A percentile compares a stretch with the other conserved stretches of the same genome.
Conservation (phyloP, 345 rosid genomes). For the Ceriops decandra region DNA sequence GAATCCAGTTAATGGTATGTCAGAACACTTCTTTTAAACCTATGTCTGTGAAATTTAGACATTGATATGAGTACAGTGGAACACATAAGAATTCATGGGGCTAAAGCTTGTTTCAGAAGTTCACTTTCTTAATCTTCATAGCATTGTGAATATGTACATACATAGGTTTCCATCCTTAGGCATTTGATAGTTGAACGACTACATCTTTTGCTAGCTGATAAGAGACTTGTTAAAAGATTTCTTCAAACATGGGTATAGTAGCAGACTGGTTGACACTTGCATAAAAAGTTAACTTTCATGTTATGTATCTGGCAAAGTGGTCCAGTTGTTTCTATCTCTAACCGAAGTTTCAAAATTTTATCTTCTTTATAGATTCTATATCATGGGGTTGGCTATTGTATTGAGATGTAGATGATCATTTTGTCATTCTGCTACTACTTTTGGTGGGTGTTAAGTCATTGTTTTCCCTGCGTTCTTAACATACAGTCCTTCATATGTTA, state of each 20-base stretch:
- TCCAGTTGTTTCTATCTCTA: background rate
- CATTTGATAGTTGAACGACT: background rate
- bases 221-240: background rate
- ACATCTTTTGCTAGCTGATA: background rate
- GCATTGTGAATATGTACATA: background rate
- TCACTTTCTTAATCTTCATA: background rate
- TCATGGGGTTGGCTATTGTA: background rate
- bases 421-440: background rate
- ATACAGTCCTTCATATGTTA: background rate
- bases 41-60: background rate
- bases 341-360: constrained; percentile 6
- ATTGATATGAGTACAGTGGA: background rate
- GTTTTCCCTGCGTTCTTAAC: background rate
- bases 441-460: background rate
- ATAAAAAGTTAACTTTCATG: background rate
- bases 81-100: background rate
- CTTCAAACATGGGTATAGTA: background rate
- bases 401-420: background rate
- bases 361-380: background rate
- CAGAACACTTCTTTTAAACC: constrained; percentile 19
- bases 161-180: background rate
- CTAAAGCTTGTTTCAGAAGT: constrained; percentile 1
- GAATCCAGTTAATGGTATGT: constrained; percentile 54
- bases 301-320: background rate
- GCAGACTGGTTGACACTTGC: background rate